A percentile compares a stretch with the other conserved stretches of the same genome.
phyloP scores from a whole-genome alignment of 2,329 filamentous ascomycete species.

The Pyrenochaeta sp. region DNA sequence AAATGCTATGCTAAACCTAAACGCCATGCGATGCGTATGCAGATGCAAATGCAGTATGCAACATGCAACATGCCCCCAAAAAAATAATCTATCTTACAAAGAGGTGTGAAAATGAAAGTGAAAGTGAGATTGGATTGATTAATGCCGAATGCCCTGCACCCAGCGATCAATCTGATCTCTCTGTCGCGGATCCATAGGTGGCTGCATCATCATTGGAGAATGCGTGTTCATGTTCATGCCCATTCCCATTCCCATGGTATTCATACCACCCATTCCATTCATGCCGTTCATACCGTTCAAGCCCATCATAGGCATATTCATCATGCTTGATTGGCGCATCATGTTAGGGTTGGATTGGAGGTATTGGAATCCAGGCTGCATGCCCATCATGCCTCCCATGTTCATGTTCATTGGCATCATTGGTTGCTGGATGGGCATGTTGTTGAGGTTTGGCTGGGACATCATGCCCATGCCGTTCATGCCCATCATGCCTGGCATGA shows the following conservation, averaged over 20 bases:
- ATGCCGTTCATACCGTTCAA: constrained; percentile 27
- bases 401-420: constrained; percentile 15
- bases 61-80: not conserved
- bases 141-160: constrained; percentile 57
- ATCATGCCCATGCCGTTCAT: constrained; percentile 31
- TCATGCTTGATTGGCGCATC: constrained; percentile 11
- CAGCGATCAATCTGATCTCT: constrained; percentile 68
- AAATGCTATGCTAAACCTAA: too few species aligned
- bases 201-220: constrained; percentile 33
- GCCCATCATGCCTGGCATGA: constrained; percentile 27
- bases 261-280: constrained; percentile 23
- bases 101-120: too few species aligned
- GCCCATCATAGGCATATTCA: constrained; percentile 12
- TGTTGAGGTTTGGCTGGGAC: constrained; percentile 11
- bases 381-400: constrained; percentile 3
- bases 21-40: not conserved
- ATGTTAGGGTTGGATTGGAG: not conserved
- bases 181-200: constrained; percentile 57
- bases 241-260: constrained; percentile 17
- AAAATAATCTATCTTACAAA: not conserved
- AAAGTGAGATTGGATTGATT: not conserved
- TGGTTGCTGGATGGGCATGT: constrained; percentile 20
- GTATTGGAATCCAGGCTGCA: not conserved
- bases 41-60: not conserved
- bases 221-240: constrained; percentile 23